These are phyloP conservation scores for Paecilomyces sp. DNA, from an alignment of 2,329 filamentous ascomycete species.

Conservation along the genomic window DNA sequence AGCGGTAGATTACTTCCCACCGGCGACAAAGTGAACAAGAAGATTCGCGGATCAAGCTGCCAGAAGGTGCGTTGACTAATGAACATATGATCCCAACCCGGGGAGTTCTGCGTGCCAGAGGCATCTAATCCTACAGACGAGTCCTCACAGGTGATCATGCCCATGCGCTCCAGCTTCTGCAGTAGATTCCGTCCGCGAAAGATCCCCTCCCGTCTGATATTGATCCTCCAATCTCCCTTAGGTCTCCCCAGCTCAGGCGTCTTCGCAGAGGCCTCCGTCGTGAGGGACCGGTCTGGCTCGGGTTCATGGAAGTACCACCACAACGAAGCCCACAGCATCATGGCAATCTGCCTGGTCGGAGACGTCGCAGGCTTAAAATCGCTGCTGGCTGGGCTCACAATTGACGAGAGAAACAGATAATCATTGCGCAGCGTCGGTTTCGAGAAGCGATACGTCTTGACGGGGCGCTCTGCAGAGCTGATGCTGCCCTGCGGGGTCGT, in stretches of 20 bases:
- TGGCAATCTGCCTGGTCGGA: conserved; percentile 80
- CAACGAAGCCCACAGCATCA: conserved; percentile 92
- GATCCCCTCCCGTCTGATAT: conserved; percentile 79
- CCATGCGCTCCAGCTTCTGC: conserved; percentile 90
- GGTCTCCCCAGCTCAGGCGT: conserved; percentile 67
- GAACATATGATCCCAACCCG: conserved; percentile 74
- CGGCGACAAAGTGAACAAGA: conserved; percentile 76
- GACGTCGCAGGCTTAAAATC: conserved; percentile 76
- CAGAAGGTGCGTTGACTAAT: conserved; percentile 76
- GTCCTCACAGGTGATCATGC: conserved; percentile 68
- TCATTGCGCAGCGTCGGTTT: conserved; percentile 71
- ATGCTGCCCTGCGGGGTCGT: conserved; percentile 12
- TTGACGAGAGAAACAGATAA: conserved; percentile 83
- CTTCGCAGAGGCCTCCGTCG: conserved; percentile 54
- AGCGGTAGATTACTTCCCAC: conserved; percentile 16
- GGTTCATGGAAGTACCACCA: conserved; percentile 97
- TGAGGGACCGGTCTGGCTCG: conserved; percentile 59
- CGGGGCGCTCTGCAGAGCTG: conserved; percentile 4
- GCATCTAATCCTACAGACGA: conserved; percentile 61
- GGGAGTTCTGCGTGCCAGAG: conserved; percentile 53
- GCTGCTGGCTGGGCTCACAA: conserved; percentile 71
- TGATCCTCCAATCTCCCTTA: conserved; percentile 77
- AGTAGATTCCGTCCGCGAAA: conserved; percentile 76
- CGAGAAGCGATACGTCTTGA: conserved; percentile 53
- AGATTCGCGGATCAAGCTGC: conserved; percentile 82